Base-by-base conservation (phyloP, 257 asterid genomes). In the Datura wrightii region DNA sequence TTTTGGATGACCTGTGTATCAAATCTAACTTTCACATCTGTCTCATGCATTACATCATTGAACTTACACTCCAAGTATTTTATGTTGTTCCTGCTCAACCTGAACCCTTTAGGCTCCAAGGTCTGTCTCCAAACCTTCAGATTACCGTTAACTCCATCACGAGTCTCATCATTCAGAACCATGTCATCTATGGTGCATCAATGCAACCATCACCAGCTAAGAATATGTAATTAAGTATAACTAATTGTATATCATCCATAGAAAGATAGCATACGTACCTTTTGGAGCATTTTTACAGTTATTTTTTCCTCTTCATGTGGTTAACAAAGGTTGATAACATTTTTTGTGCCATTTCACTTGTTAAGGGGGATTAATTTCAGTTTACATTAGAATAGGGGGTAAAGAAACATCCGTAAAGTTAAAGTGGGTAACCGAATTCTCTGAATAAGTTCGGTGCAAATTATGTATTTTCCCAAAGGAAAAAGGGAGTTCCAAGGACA, bases 191-290 rank as follows among this genome's bases (percentile, higher is more conserved):
- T 24, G 31, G 31, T 24, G 31, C 31, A 24, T 24, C 31, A 24
- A 24, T 24, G 31, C 31, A 24, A 0, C 31, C 31, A 24, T 24
- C 31, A 24, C 31, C 31, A 24, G 31, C 31, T 59, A 19, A 8
- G 37, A 59, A 59, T n/a, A 59, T 59, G 19, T 56, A 18, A 56
- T 56, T 56, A 16, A 16, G 63, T 56, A 56, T 59, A 59, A 19
- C 66, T 59, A 19, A 59, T 59, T 54, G n/a, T 59, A n/a, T 59
- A 59, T 59, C 66, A n/a, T 59, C 66, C 36, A n/a, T 59, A n/a
- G 8, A 36, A 59, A 59, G 36, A 59, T 59, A 36, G 8, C 6
- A 59, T 7, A 59, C 19, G 66, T 8, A 19, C 66, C 66, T 59
- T 59, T 59, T 4, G 34, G 31, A 59, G 66, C 66, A 59, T 59